Evolutionary conservation across 805 yeast species (phyloP).

Genomic region (Saturnispora besseyi): DNA sequence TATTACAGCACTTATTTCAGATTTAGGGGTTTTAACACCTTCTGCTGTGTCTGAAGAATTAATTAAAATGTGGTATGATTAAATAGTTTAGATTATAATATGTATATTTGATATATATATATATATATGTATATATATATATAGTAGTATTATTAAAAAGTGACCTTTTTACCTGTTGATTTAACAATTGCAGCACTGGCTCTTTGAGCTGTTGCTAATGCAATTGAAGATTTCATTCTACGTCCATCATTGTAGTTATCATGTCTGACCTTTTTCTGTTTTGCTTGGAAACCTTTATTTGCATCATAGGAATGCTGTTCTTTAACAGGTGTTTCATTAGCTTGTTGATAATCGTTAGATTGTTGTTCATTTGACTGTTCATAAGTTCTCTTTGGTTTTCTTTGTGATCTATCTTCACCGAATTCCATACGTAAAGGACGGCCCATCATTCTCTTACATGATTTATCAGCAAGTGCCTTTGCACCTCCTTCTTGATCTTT

Average conservation of each 20-base stretch:
- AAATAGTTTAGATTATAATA: constrained; percentile 10
- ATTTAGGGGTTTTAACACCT: constrained; percentile 92
- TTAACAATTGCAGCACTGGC: constrained; percentile 83
- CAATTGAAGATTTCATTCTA: constrained; percentile 69
- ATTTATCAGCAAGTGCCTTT: constrained; percentile 65
- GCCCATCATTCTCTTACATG: constrained; percentile 56
- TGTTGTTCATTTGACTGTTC: neutral
- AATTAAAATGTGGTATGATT: constrained; percentile 97
- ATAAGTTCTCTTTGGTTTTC: constrained; percentile 17
- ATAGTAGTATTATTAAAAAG: constrained; percentile 33
- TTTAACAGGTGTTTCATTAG: neutral
- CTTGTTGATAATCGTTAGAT: too few species aligned
- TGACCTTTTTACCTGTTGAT: constrained; percentile 80
- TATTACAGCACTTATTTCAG: constrained; percentile 92
- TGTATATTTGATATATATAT: neutral
- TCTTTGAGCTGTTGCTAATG: constrained; percentile 81
- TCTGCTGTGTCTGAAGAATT: constrained; percentile 98
- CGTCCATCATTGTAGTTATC: constrained; percentile 26
- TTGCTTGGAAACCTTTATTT: constrained; percentile 20
- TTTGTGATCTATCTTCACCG: constrained; percentile 82
- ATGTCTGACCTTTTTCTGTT: constrained; percentile 14
- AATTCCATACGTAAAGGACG: constrained; percentile 78
- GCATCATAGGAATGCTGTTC: neutral
- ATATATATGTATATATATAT: too few species aligned
- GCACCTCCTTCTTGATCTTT: constrained; percentile 74